A percentile compares a stretch with the other conserved stretches of the same genome.
These are phyloP conservation scores for Sphaerobolus stellatus DNA, from an alignment of 1,284 basidiomycete genomes.

Conservation along the genomic window DNA sequence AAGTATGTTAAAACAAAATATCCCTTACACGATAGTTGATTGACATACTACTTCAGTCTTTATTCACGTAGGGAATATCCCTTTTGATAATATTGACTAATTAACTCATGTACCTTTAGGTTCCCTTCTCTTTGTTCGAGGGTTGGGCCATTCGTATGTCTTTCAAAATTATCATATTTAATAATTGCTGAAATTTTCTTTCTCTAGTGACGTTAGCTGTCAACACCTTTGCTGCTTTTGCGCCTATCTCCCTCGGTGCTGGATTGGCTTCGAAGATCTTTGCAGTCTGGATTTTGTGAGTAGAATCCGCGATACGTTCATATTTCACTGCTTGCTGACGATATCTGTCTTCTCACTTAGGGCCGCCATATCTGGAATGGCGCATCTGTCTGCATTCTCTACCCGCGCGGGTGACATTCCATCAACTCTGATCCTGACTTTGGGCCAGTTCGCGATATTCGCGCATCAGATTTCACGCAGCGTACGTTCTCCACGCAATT, in stretches of 20 bases:
- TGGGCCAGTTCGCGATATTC: conserved; percentile 17
- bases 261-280: conserved; percentile 15
- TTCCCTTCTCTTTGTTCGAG: conserved; percentile 18
- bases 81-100: background rate
- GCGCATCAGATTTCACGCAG: conserved; percentile 14
- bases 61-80: conserved; percentile 15
- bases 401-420: conserved; percentile 17
- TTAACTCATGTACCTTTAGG: conserved; percentile 4
- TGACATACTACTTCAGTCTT: conserved; percentile 14
- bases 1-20: conserved; percentile 2
- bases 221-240: conserved; percentile 18
- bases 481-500: background rate
- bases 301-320: background rate
- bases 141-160: conserved; percentile 19
- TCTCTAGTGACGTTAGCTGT: conserved; percentile 15
- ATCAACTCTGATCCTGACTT: conserved; percentile 11
- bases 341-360: conserved; percentile 1
- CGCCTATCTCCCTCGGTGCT: conserved; percentile 15
- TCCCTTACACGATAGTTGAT: background rate
- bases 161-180: background rate
- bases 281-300: conserved; percentile 22
- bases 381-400: conserved; percentile 15
- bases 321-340: background rate
- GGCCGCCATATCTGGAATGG: conserved; percentile 14
- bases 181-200: background rate